These are phyloP conservation scores for Erodium texanum DNA, from an alignment of 441 rosid species.

Conservation along the genomic window DNA sequence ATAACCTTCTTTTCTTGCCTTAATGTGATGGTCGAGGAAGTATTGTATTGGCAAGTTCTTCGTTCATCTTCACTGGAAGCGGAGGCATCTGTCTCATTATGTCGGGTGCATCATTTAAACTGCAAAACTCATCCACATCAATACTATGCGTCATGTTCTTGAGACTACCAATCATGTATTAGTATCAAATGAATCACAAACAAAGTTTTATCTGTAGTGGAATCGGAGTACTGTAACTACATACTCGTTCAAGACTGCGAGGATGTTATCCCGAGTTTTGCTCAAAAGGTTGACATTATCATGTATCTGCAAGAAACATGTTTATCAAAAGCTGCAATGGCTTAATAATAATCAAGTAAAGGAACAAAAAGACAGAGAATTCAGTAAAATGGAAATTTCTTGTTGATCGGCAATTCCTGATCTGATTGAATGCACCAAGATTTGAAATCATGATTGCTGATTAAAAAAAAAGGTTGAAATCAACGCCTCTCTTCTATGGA, in stretches of 20 bases:
- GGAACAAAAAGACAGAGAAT: too few relatives aligned
- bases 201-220: too few relatives aligned
- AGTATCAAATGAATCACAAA: not conserved
- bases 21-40: slow-evolving; percentile 46
- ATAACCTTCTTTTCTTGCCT: slow-evolving; percentile 26
- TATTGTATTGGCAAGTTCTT: slow-evolving; percentile 62
- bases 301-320: slow-evolving; percentile 37
- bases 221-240: slow-evolving; percentile 11
- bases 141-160: not conserved
- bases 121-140: slow-evolving; percentile 20
- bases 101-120: slow-evolving; percentile 75
- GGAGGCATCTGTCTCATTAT: slow-evolving; percentile 91
- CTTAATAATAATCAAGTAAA: not conserved
- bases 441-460: too few relatives aligned
- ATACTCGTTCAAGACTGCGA: slow-evolving; percentile 70
- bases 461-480: too few relatives aligned
- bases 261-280: slow-evolving; percentile 70
- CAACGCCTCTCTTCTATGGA: too few relatives aligned
- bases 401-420: too few relatives aligned
- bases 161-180: not conserved
- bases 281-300: slow-evolving; percentile 56
- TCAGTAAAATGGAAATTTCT: too few relatives aligned
- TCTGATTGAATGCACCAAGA: too few relatives aligned
- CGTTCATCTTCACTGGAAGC: slow-evolving; percentile 73
- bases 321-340: not conserved